These are phyloP conservation scores for Cairneyella variabilis DNA, from an alignment of 495 filamentous ascomycete species.

Conservation along the genomic window DNA sequence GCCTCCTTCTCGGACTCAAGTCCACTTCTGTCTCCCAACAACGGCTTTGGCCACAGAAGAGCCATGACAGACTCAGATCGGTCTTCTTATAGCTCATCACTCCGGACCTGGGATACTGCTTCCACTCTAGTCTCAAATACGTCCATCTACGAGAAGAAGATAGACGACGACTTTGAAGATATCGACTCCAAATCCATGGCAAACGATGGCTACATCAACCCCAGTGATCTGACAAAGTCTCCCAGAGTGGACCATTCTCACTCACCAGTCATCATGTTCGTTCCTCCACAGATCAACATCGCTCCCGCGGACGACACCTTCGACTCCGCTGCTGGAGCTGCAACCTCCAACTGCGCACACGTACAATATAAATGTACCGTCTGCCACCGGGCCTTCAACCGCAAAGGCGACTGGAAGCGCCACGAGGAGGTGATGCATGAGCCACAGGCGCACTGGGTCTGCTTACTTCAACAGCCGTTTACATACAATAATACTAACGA, in stretches of 20 bases:
- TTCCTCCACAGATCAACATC: too few species aligned
- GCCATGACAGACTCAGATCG: background rate
- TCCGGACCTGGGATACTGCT: slow-evolving; percentile 9
- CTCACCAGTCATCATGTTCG: too few species aligned
- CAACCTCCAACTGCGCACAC: background rate
- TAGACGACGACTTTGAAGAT: background rate
- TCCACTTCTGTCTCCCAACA: background rate
- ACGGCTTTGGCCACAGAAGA: background rate
- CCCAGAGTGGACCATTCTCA: background rate
- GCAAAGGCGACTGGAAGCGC: slow-evolving; percentile 17
- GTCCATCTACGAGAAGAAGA: slow-evolving; percentile 1
- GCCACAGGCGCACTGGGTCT: slow-evolving; percentile 10
- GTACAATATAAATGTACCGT: background rate
- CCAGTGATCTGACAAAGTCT: background rate
- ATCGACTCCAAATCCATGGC: background rate
- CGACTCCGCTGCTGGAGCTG: too few species aligned
- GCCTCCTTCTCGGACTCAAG: background rate
- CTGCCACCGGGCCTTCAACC: slow-evolving; percentile 3
- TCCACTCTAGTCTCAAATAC: slow-evolving; percentile 7
- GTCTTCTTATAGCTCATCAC: slow-evolving; percentile 8
- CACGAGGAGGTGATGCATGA: slow-evolving; percentile 15
- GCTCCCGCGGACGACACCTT: too few species aligned
- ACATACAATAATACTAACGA: background rate
- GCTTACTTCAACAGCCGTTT: slow-evolving; percentile 5
- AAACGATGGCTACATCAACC: slow-evolving; percentile 1